These are phyloP conservation scores for Kalmanozyma brasiliensis DNA, from an alignment of 1,284 basidiomycete species.

Conservation along the genomic window DNA sequence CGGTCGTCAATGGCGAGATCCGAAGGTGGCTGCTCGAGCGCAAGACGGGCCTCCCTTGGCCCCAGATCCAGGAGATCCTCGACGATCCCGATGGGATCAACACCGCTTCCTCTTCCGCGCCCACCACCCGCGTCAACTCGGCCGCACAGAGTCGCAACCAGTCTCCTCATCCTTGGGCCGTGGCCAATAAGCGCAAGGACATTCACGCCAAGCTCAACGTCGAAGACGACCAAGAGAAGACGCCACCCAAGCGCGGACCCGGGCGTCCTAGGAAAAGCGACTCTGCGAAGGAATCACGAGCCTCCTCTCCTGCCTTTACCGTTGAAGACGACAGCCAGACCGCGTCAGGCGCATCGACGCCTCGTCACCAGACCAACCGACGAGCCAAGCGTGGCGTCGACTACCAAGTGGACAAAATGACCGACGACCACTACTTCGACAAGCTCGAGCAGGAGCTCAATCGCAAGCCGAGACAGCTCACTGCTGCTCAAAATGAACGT, in stretches of 20 bases:
- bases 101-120: slow-evolving; percentile 23
- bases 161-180: slow-evolving; percentile 35
- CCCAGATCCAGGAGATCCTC: slow-evolving; percentile 49
- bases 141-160: slow-evolving; percentile 28
- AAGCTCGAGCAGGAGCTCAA: slow-evolving; percentile 41
- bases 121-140: slow-evolving; percentile 29
- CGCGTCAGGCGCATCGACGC: slow-evolving; percentile 35
- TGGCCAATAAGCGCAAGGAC: slow-evolving; percentile 17
- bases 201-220: slow-evolving; percentile 14
- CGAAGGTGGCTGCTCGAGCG: slow-evolving; percentile 59
- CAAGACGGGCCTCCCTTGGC: slow-evolving; percentile 55
- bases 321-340: slow-evolving; percentile 15
- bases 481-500: slow-evolving; percentile 43
- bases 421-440: slow-evolving; percentile 47
- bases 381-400: slow-evolving; percentile 38
- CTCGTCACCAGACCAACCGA: slow-evolving; percentile 20
- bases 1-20: slow-evolving; percentile 63
- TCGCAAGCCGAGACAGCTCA: slow-evolving; percentile 21
- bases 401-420: slow-evolving; percentile 46
- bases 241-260: slow-evolving; percentile 7
- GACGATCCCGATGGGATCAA: slow-evolving; percentile 47
- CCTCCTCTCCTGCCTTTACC: slow-evolving; percentile 23
- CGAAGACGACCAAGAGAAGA: slow-evolving; percentile 1
- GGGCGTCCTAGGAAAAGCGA: slow-evolving; percentile 20
- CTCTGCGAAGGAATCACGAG: slow-evolving; percentile 11